A percentile compares a stretch with the other conserved stretches of the same genome.
Evolutionary conservation across 176 grass and related monocot species (phyloP).

Genomic region (Ensete ventricosum): DNA sequence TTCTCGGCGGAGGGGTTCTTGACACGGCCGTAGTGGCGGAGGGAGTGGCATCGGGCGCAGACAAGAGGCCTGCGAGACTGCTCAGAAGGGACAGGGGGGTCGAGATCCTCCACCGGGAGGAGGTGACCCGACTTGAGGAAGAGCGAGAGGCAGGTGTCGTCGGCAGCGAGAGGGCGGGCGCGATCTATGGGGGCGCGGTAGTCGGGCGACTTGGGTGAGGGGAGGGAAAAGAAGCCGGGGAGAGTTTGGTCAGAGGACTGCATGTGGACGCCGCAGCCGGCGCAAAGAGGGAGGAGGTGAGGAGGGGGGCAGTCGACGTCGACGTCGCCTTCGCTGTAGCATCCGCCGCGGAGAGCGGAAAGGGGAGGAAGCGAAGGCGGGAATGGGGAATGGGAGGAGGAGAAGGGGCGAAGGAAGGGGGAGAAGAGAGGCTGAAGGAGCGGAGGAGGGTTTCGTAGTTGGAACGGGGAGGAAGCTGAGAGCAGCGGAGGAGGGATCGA

Average conservation of each 20-base stretch:
- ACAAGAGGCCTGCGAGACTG: conserved; percentile 21
- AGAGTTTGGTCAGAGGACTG: conserved; percentile 44
- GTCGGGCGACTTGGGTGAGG: conserved; percentile 33
- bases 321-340: not conserved
- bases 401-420: conserved; percentile 8
- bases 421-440: not conserved
- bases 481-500: conserved; percentile 10
- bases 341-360: conserved; percentile 6
- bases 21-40: conserved; percentile 64
- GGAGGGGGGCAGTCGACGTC: not conserved
- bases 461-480: not conserved
- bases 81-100: not conserved
- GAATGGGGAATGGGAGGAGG: not conserved
- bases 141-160: conserved; percentile 43
- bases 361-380: not conserved
- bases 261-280: conserved; percentile 53
- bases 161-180: conserved; percentile 28
- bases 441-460: not conserved
- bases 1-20: conserved; percentile 52
- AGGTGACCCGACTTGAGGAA: conserved; percentile 36
- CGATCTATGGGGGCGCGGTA: conserved; percentile 25
- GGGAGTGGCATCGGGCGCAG: conserved; percentile 69
- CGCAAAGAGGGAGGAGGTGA: conserved; percentile 30
- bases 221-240: conserved; percentile 59
- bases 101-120: not conserved